A percentile compares a stretch with the other conserved stretches of the same genome.
Evolutionary conservation across 805 yeast species (phyloP).

Genomic region (Zygoascus flipseniorum): DNA sequence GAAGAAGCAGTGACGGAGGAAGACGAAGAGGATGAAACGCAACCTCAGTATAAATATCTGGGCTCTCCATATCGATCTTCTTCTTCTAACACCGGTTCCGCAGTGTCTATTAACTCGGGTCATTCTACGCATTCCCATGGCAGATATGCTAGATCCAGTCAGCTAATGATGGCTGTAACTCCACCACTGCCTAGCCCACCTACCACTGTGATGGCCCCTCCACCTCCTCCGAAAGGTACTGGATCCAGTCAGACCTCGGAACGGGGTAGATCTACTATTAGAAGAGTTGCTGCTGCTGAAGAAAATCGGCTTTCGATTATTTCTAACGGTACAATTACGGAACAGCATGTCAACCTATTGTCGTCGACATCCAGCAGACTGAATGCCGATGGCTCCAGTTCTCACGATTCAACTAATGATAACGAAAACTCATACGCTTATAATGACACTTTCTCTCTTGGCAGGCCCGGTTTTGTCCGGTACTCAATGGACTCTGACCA

Average conservation of each 20-base stretch:
- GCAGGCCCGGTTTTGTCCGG: constrained; percentile 2
- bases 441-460: constrained; percentile 1
- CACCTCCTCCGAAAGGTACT: neutral
- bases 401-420: neutral
- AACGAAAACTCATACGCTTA: neutral
- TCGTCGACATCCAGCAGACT: neutral
- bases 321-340: neutral
- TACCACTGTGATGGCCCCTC: neutral
- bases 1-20: constrained; percentile 17
- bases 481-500: constrained; percentile 1
- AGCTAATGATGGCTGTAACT: neutral
- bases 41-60: neutral
- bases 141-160: neutral
- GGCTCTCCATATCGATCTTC: constrained; percentile 2
- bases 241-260: neutral
- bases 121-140: neutral
- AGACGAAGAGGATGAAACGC: constrained; percentile 7
- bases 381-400: neutral
- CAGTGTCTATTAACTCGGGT: neutral
- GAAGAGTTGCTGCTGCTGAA: neutral
- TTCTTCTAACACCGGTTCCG: constrained; percentile 5
- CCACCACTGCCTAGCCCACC: neutral
- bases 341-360: neutral
- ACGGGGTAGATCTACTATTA: neutral
- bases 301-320: neutral